Evolutionary conservation across 495 filamentous ascomycete species (phyloP).

Genomic region (Penicillium coffeae): DNA sequence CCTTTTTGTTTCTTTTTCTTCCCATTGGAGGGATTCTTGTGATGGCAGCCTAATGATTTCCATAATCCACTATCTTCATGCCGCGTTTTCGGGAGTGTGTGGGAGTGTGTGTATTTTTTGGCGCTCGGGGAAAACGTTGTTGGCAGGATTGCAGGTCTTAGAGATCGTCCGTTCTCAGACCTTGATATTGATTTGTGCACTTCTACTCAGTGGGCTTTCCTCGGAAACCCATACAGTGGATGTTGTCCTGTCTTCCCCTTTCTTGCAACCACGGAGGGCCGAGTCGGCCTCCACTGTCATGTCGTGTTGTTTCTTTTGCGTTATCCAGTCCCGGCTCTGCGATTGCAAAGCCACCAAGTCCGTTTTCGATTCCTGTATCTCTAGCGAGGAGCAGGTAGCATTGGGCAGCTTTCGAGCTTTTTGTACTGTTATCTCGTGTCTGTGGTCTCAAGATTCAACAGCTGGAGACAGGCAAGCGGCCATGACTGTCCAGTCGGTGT

Average conservation of each 20-base stretch:
- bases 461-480: neutral
- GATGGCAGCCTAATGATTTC: slow-evolving; percentile 37
- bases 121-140: slow-evolving; percentile 39
- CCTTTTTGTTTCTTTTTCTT: slow-evolving; percentile 15
- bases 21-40: slow-evolving; percentile 23
- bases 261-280: slow-evolving; percentile 14
- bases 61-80: slow-evolving; percentile 39
- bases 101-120: slow-evolving; percentile 32
- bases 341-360: neutral
- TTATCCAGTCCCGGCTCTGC: neutral
- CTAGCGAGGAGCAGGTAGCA: neutral
- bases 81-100: slow-evolving; percentile 35
- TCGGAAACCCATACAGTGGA: slow-evolving; percentile 2
- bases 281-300: slow-evolving; percentile 20
- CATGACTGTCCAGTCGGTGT: neutral
- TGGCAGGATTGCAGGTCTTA: slow-evolving; percentile 39
- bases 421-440: neutral
- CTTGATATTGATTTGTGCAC: slow-evolving; percentile 25
- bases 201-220: neutral
- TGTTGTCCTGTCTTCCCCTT: slow-evolving; percentile 5
- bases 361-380: neutral
- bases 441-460: neutral
- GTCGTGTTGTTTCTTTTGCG: slow-evolving; percentile 12
- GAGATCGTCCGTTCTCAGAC: slow-evolving; percentile 30
- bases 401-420: neutral